phyloP scores from a whole-genome alignment of 805 yeast genomes.

The Nematodospora valgi region DNA sequence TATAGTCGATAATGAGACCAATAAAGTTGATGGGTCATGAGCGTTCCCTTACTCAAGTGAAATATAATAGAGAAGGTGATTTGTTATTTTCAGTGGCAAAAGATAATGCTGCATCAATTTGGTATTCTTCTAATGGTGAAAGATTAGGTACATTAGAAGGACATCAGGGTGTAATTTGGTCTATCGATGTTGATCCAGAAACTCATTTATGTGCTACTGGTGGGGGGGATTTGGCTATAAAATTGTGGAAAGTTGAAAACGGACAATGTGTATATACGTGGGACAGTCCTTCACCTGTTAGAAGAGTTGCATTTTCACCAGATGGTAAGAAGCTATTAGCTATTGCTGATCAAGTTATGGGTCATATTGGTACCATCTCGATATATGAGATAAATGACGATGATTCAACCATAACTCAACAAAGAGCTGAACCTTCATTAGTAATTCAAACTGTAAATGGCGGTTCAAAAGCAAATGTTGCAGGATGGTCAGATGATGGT shows the following conservation, averaged over 20 bases:
- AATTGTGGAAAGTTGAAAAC: conserved; percentile 77
- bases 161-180: conserved; percentile 93
- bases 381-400: conserved; percentile 61
- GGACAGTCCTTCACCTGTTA: conserved; percentile 79
- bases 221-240: conserved; percentile 82
- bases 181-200: conserved; percentile 77
- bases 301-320: conserved; percentile 83
- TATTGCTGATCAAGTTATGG: conserved; percentile 91
- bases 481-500: conserved; percentile 81
- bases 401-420: conserved; percentile 28
- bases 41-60: conserved; percentile 96
- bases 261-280: conserved; percentile 76
- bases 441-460: conserved; percentile 57
- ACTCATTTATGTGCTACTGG: conserved; percentile 80
- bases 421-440: conserved; percentile 54
- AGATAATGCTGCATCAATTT: conserved; percentile 83
- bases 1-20: conserved; percentile 45
- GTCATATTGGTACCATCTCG: conserved; percentile 71
- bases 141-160: conserved; percentile 84
- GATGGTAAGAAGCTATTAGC: conserved; percentile 66
- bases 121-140: conserved; percentile 96
- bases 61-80: conserved; percentile 94
- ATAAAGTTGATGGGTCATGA: conserved; percentile 86
- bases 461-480: conserved; percentile 68
- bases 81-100: conserved; percentile 87